Conservation (phyloP, 2,329 filamentous ascomycete species). For the Beauveria pseudobassiana region DNA sequence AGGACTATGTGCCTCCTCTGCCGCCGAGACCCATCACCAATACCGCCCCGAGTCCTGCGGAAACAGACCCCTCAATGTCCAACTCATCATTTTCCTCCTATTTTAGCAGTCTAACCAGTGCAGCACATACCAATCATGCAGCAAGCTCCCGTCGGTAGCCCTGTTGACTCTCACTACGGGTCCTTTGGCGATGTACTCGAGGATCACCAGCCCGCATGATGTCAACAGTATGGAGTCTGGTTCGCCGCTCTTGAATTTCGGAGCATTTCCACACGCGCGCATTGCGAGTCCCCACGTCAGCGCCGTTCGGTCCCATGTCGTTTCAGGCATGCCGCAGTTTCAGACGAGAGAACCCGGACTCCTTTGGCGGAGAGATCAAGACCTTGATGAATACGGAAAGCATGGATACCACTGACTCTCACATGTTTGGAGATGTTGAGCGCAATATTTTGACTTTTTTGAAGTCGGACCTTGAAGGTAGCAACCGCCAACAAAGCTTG, state of each 20-base stretch:
- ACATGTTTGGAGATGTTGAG: neutral
- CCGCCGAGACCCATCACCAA: slow-evolving; percentile 26
- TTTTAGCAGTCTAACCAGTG: slow-evolving; percentile 23
- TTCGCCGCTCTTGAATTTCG: slow-evolving; percentile 23
- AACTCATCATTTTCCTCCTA: slow-evolving; percentile 23
- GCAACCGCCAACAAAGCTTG: neutral
- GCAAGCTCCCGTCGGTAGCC: slow-evolving; percentile 26
- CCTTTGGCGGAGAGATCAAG: neutral
- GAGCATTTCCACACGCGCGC: slow-evolving; percentile 24
- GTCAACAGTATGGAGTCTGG: slow-evolving; percentile 22
- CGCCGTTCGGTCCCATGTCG: slow-evolving; percentile 10
- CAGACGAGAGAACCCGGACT: neutral
- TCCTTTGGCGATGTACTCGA: slow-evolving; percentile 21
- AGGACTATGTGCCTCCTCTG: slow-evolving; percentile 27
- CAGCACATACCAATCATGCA: slow-evolving; percentile 20
- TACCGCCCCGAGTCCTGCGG: slow-evolving; percentile 21
- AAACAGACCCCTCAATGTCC: slow-evolving; percentile 18
- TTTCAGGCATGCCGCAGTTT: slow-evolving; percentile 9
- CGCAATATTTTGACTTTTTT: slow-evolving; percentile 3
- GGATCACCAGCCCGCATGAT: slow-evolving; percentile 25
- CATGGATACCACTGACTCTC: neutral
- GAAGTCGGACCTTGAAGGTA: slow-evolving; percentile 14
- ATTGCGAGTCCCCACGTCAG: slow-evolving; percentile 22
- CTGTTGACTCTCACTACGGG: slow-evolving; percentile 26
- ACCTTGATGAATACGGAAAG: neutral